Evolutionary conservation across 768 basidiomycete genomes (phyloP), one percentile per base, ranked within the genome.

Genomic region (Collybia nuda): DNA sequence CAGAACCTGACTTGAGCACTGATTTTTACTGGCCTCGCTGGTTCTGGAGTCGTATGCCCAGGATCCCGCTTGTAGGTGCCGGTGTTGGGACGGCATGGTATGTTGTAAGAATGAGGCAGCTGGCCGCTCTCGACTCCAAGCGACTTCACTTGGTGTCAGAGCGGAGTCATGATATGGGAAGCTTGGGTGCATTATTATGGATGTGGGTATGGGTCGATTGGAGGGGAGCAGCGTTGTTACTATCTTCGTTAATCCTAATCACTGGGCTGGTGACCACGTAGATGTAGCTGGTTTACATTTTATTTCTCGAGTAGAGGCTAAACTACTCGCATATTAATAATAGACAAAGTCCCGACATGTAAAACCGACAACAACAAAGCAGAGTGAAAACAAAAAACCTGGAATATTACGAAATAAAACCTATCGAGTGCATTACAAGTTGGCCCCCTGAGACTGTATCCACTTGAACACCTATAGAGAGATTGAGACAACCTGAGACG

Each of bases 51-150:
- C 59, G 65, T 32, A 47, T 84, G 3, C 70, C 76, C 2, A 68
- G 74, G 14, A 74, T 90, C 21, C 75, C 74, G 32, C 64, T 93
- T 5, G 62, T 91, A 12, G 89, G 90, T 0, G 88, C 85, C 1
- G 80, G 86, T 0, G 63, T 77, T 7, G 68, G 65, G 17, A 70
- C 83, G 65, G 80, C 86, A 3, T 91, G 89, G 89, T 87, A 91
- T 65, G 62, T 64, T 15, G 69, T 86, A 17, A 70, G 71, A 54
- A 80, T 93, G 62, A 73, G 83, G 48, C 64, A 68, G 23, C 59
- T 87, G 24, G 75, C 84, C 6, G 26, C 36, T 47, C 32, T 32
- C 9, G 32, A 32, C 3, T 14, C 14, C 9, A 32, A 32, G 32
- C 6, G 12, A 14, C 32, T 6, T 9, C 5, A 11, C 3, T 32